A percentile compares a stretch with the other conserved stretches of the same genome.
These are phyloP conservation scores for Sequoia sempervirens DNA, from an alignment of 75 land plant species.

Conservation along the genomic window DNA sequence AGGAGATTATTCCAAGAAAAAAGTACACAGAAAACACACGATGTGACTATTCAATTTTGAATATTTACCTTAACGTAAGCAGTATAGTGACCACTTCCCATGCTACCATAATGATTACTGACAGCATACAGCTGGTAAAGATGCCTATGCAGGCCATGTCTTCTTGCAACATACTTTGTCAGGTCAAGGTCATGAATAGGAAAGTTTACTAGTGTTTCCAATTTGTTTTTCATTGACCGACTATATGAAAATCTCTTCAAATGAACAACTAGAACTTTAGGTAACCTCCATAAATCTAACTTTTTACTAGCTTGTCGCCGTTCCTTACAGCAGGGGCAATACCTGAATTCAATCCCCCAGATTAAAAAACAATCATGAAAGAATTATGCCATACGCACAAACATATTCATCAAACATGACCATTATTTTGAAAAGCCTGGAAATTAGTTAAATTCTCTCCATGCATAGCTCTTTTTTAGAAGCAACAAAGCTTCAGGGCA, in stretches of 20 bases:
- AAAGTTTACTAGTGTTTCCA: conserved; percentile 85
- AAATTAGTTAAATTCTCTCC: not conserved
- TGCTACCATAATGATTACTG: conserved; percentile 89
- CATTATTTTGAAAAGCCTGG: not conserved
- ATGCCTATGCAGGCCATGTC: conserved; percentile 30
- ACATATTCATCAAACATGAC: not conserved
- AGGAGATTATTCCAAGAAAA: not conserved
- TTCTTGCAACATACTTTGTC: conserved; percentile 66
- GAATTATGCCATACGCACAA: not conserved
- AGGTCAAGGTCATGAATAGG: conserved; percentile 82
- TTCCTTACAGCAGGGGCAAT: conserved; percentile 82
- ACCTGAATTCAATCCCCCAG: conserved; percentile 37
- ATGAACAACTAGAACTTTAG: conserved; percentile 86
- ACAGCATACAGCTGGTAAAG: conserved; percentile 86
- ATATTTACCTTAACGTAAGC: conserved; percentile 78
- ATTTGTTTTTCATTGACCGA: conserved; percentile 78
- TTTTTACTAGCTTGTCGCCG: conserved; percentile 88
- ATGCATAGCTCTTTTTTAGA: not conserved
- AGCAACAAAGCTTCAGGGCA: not conserved
- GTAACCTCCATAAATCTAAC: conserved; percentile 88
- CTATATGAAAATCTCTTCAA: conserved; percentile 87
- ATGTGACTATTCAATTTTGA: not conserved
- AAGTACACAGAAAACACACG: not conserved
- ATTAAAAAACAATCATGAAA: not conserved
- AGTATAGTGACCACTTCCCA: conserved; percentile 96